A percentile compares a stretch with the other conserved stretches of the same genome.
Conservation (phyloP, 139 green algal species). For the Gonium pectorale region DNA sequence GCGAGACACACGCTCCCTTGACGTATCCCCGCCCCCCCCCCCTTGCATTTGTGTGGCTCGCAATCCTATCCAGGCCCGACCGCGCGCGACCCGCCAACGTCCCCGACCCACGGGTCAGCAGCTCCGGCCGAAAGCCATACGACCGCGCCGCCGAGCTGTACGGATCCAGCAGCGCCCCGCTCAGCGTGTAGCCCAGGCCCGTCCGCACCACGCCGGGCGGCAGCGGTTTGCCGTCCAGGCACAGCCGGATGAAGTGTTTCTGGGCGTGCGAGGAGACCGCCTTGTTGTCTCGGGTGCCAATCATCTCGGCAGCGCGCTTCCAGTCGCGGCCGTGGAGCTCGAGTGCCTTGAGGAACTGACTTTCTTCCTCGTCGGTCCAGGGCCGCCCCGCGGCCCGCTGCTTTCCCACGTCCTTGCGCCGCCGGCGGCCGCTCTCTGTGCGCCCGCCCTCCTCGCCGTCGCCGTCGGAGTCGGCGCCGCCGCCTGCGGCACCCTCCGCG, state of each 20-base stretch:
- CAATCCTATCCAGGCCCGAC: too few relatives aligned
- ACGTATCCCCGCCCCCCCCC: neutral
- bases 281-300: conserved; percentile 72
- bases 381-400: conserved; percentile 55
- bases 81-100: neutral
- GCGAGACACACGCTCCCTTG: too few relatives aligned
- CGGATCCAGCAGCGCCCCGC: conserved; percentile 84
- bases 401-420: conserved; percentile 80
- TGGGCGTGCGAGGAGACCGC: conserved; percentile 79
- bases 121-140: conserved; percentile 83
- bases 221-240: conserved; percentile 77
- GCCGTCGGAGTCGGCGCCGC: neutral
- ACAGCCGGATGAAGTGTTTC: conserved; percentile 89
- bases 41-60: neutral
- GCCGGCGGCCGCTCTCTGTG: conserved; percentile 67
- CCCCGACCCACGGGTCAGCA: conserved; percentile 64
- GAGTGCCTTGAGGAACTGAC: conserved; percentile 71
- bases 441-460: conserved; percentile 11
- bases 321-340: conserved; percentile 78
- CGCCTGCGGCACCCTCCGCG: neutral
- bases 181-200: conserved; percentile 78
- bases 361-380: conserved; percentile 84
- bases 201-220: conserved; percentile 65
- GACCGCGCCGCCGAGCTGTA: conserved; percentile 72
- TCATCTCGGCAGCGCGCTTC: conserved; percentile 64